These are phyloP conservation scores for Monosporascus ibericus DNA, from an alignment of 2,329 filamentous ascomycete species.

Conservation along the genomic window DNA sequence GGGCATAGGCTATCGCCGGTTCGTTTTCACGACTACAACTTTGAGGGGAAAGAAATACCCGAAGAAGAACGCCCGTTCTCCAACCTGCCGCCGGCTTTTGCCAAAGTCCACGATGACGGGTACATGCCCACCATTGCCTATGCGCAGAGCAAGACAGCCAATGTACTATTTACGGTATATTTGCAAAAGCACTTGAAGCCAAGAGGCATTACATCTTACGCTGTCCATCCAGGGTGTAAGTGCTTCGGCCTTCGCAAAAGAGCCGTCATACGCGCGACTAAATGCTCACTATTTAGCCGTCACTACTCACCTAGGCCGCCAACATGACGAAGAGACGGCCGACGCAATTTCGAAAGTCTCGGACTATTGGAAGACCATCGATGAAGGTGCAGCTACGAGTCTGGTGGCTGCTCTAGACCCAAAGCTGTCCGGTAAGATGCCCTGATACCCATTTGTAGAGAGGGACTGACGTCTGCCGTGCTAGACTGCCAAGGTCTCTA, in stretches of 20 bases:
- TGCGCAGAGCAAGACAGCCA: conserved; percentile 45
- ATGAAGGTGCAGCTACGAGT: conserved; percentile 28
- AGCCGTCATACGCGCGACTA: too few relatives aligned
- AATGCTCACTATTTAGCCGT: conserved; percentile 18
- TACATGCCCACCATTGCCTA: conserved; percentile 38
- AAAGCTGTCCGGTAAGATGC: conserved; percentile 19
- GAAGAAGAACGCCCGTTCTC: conserved; percentile 24
- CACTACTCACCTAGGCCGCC: conserved; percentile 27
- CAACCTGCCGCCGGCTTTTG: conserved; percentile 23
- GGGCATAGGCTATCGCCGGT: conserved; percentile 35
- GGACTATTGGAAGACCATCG: conserved; percentile 26
- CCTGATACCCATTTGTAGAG: not conserved
- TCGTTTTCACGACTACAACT: conserved; percentile 39
- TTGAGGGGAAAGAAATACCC: conserved; percentile 33
- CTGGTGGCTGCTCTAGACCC: conserved; percentile 30
- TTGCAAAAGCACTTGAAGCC: conserved; percentile 29
- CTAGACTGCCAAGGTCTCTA: conserved; percentile 28
- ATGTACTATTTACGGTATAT: conserved; percentile 37
- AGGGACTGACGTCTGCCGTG: not conserved
- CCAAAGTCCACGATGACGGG: conserved; percentile 25
- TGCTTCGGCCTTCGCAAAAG: not conserved
- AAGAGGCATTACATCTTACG: conserved; percentile 30
- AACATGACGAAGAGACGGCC: conserved; percentile 27
- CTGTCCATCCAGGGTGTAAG: conserved; percentile 37
- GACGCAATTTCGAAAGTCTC: conserved; percentile 20